Evolutionary conservation across 352 stramenopile genomes (phyloP).

Genomic region (Phytopythium cucurbitacearum): DNA sequence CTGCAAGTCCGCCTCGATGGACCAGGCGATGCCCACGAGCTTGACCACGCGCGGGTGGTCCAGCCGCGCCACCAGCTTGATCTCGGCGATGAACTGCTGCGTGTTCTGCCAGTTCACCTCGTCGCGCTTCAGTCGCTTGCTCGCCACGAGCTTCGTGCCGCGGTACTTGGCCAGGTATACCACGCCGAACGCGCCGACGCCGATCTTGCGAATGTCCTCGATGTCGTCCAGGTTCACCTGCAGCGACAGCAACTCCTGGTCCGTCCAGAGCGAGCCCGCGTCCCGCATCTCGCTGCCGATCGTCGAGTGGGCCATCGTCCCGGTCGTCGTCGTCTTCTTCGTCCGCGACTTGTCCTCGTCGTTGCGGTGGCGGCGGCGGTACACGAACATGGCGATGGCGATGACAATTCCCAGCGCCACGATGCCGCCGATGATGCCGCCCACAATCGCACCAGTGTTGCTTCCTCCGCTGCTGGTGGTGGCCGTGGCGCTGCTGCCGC

Average conservation of each 20-base stretch:
- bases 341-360: constrained; percentile 3
- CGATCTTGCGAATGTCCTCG: constrained; percentile 31
- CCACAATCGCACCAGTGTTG: constrained; percentile 33
- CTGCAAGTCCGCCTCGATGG: constrained; percentile 34
- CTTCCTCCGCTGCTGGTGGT: constrained; percentile 9
- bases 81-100: constrained; percentile 31
- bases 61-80: constrained; percentile 36
- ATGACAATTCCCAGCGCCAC: constrained; percentile 21
- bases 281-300: background rate
- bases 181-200: constrained; percentile 12
- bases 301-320: constrained; percentile 12
- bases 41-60: constrained; percentile 41
- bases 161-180: constrained; percentile 38
- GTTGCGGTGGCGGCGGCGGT: constrained; percentile 16
- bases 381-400: constrained; percentile 19
- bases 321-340: constrained; percentile 1
- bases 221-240: constrained; percentile 35
- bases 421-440: constrained; percentile 36
- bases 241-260: constrained; percentile 15
- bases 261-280: constrained; percentile 8
- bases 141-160: constrained; percentile 20
- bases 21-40: constrained; percentile 46
- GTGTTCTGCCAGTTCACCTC: constrained; percentile 20
- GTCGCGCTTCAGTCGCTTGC: constrained; percentile 30
- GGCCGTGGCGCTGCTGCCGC: background rate